A percentile compares a stretch with the other conserved stretches of the same genome.
Evolutionary conservation across 129 eudicot genomes (phyloP).

Genomic region (Escallonia herrerae): DNA sequence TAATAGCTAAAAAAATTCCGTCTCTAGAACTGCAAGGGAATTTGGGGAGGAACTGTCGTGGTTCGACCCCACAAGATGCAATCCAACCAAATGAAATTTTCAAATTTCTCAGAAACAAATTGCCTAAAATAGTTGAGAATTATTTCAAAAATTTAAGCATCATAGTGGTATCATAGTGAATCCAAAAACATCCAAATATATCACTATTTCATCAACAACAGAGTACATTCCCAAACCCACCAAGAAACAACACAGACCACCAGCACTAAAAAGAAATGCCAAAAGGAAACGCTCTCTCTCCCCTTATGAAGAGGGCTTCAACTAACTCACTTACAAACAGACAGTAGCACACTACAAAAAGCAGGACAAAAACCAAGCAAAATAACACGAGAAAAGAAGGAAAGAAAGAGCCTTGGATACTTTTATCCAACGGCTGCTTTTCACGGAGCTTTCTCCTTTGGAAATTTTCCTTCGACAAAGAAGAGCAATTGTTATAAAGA

Average conservation of each 20-base stretch:
- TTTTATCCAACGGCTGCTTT: slow-evolving; percentile 15
- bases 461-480: background rate
- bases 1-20: no score
- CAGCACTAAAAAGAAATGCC: slow-evolving; percentile 14
- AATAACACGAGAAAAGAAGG: background rate
- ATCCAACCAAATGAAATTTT: no score
- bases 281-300: slow-evolving; percentile 54
- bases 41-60: no score
- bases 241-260: slow-evolving; percentile 19
- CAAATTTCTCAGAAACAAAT: no score
- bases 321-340: slow-evolving; percentile 14
- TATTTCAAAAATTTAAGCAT: no score
- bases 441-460: background rate
- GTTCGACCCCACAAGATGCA: no score
- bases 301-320: slow-evolving; percentile 82
- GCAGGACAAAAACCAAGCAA: slow-evolving; percentile 6
- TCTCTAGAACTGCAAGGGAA: no score
- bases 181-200: slow-evolving; percentile 10
- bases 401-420: slow-evolving; percentile 11
- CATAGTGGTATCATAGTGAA: no score
- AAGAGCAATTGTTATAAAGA: no score
- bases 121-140: no score
- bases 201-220: slow-evolving; percentile 18
- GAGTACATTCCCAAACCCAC: slow-evolving; percentile 13
- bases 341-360: slow-evolving; percentile 17